Evolutionary conservation across 345 rosid species (phyloP).

Genomic region (Syzygium oleosum): DNA sequence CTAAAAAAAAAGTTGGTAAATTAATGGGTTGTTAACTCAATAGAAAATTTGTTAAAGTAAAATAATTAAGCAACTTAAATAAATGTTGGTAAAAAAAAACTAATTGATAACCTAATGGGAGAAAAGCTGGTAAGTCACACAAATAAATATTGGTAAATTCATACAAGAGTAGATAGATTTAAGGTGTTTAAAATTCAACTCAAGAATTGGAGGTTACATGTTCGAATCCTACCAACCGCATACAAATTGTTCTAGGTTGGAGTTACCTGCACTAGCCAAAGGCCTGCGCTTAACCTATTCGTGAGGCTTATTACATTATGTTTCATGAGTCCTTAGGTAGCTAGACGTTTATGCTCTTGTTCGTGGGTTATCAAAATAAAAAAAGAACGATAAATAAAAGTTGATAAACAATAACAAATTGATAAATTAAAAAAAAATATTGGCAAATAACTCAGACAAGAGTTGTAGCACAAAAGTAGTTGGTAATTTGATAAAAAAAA

Average conservation of each 20-base stretch:
- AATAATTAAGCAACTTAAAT: neutral
- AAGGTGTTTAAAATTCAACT: too few relatives aligned
- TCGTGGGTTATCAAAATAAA: neutral
- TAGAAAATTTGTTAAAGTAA: accelerated
- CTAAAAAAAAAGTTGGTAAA: neutral
- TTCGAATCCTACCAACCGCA: too few relatives aligned
- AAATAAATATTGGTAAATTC: too few relatives aligned
- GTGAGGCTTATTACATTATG: neutral
- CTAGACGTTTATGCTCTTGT: neutral
- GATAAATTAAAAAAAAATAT: neutral
- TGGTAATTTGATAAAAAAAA: neutral
- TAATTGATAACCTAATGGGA: too few relatives aligned
- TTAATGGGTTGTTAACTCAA: neutral
- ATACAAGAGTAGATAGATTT: too few relatives aligned
- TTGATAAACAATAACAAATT: neutral
- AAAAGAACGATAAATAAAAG: neutral
- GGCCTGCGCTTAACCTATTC: too few relatives aligned
- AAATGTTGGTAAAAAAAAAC: too few relatives aligned
- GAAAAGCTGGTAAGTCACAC: too few relatives aligned
- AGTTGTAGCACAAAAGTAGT: neutral
- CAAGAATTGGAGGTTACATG: too few relatives aligned
- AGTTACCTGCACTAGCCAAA: too few relatives aligned
- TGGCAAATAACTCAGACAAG: neutral
- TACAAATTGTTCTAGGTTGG: too few relatives aligned
- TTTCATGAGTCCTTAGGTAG: neutral